These are phyloP conservation scores for Plasmodium chabaudi DNA, from an alignment of 169 alveolate species.

Conservation along the genomic window DNA sequence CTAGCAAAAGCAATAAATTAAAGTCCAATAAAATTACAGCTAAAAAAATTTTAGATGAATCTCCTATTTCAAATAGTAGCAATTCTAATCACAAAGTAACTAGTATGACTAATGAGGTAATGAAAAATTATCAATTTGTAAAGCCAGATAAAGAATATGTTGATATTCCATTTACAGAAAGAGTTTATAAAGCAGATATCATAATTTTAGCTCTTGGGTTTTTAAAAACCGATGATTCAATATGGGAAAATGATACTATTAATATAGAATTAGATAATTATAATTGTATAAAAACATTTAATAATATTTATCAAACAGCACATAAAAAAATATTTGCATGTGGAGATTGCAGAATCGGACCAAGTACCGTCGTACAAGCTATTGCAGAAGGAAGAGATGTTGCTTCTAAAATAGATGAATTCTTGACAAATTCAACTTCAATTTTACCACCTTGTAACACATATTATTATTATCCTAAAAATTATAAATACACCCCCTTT, in stretches of 20 bases:
- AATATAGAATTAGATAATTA: conserved; percentile 69
- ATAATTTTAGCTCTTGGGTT: conserved; percentile 82
- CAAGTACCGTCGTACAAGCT: conserved; percentile 83
- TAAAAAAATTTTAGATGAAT: conserved; percentile 2
- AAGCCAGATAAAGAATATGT: conserved; percentile 42
- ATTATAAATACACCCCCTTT: conserved; percentile 46
- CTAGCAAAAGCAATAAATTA: conserved; percentile 7
- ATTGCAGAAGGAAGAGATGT: conserved; percentile 81
- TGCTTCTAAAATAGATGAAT: conserved; percentile 78
- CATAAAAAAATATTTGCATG: conserved; percentile 79
- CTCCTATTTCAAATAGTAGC: conserved; percentile 19
- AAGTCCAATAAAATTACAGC: not conserved
- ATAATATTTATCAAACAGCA: conserved; percentile 65
- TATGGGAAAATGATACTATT: conserved; percentile 77
- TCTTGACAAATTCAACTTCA: conserved; percentile 57
- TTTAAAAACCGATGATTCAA: conserved; percentile 80
- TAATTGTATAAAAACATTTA: conserved; percentile 70
- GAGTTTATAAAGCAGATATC: conserved; percentile 79
- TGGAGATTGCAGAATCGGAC: conserved; percentile 85
- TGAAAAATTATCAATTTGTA: conserved; percentile 33
- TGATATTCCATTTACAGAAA: conserved; percentile 79
- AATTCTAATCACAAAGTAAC: conserved; percentile 9
- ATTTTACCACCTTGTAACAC: conserved; percentile 71
- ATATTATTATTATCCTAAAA: conserved; percentile 60
- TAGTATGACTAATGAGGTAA: conserved; percentile 5